Percentiles rank a stretch among this genome's conserved stretches.
Conservation (phyloP, 202 grass and related monocot genomes). For the Panicum hallii region DNA sequence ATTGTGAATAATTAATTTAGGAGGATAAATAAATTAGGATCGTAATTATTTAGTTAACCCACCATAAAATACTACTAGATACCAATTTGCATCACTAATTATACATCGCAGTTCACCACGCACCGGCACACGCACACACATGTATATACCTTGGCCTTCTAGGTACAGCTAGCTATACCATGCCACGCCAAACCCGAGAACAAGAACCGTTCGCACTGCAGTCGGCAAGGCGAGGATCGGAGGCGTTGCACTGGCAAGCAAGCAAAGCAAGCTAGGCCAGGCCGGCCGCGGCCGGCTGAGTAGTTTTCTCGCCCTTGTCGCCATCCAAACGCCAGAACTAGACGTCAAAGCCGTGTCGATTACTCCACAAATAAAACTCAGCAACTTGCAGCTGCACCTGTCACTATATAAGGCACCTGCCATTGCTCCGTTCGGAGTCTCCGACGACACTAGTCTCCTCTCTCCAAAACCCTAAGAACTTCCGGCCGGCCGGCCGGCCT, state of each 20-base stretch:
- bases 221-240: not conserved
- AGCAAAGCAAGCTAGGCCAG: slow-evolving; percentile 5
- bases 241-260: not conserved
- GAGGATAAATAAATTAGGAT: too few relatives aligned
- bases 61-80: too few relatives aligned
- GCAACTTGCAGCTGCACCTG: slow-evolving; percentile 20
- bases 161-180: not conserved
- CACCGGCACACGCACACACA: not conserved
- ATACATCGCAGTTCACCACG: not conserved
- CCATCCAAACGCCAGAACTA: slow-evolving; percentile 43
- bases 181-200: slow-evolving; percentile 10
- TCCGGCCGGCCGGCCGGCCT: too few relatives aligned
- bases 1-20: too few relatives aligned
- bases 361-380: not conserved
- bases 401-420: slow-evolving; percentile 42
- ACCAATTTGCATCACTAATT: too few relatives aligned
- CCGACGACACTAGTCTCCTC: not conserved
- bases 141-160: not conserved
- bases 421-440: slow-evolving; percentile 20
- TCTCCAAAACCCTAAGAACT: slow-evolving; percentile 30
- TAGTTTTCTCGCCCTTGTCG: slow-evolving; percentile 6
- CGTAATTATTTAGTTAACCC: too few relatives aligned
- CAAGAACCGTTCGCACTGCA: slow-evolving; percentile 21
- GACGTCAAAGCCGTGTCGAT: slow-evolving; percentile 44
- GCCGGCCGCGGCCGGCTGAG: slow-evolving; percentile 51